These are phyloP conservation scores for Nissolia schottii DNA, from an alignment of 306 rosid genomes.

Conservation along the genomic window DNA sequence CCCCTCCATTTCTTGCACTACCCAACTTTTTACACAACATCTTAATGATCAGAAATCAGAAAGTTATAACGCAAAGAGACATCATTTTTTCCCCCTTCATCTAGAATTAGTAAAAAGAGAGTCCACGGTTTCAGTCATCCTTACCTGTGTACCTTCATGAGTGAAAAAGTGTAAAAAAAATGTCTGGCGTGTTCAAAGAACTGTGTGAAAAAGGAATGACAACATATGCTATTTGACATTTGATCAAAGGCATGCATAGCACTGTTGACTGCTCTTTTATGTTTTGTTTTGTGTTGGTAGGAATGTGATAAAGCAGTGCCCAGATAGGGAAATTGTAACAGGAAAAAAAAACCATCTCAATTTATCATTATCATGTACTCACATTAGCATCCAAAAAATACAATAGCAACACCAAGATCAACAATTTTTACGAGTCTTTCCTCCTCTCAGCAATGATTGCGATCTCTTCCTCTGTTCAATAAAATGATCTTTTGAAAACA, in stretches of 20 bases:
- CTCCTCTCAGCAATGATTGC: not conserved
- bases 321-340: not conserved
- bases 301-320: not conserved
- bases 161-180: not conserved
- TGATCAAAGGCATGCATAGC: not conserved
- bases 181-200: not conserved
- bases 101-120: not conserved
- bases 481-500: not conserved
- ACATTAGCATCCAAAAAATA: not conserved
- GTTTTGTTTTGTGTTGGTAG: not conserved
- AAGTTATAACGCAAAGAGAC: not conserved
- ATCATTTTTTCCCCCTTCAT: not conserved
- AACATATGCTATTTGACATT: not conserved
- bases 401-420: not conserved
- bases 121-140: not conserved
- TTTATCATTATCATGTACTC: not conserved
- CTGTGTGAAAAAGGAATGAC: not conserved
- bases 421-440: not conserved
- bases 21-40: not conserved
- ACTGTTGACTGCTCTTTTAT: not conserved
- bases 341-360: not conserved
- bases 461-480: not conserved
- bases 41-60: not conserved
- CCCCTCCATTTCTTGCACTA: no score
- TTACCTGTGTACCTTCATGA: not conserved